Evolutionary conservation across 106 monocot genomes (phyloP), one percentile per base, ranked within the genome.

Genomic region (Allium fistulosum): DNA sequence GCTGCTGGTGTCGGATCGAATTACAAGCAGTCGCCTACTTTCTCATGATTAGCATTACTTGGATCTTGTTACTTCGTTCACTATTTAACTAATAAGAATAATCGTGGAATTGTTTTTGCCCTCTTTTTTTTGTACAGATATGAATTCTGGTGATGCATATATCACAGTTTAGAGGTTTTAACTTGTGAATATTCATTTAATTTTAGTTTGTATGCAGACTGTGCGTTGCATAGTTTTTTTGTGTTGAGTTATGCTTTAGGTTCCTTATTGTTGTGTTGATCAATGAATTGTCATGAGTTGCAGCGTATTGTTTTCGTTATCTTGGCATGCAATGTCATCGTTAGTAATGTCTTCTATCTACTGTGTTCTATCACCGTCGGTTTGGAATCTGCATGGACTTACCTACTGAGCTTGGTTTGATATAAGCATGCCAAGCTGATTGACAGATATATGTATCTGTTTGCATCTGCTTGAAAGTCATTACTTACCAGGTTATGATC

Each of bases 21-120:
- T 75, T 87, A 74, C 71, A 86, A 87, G 68, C 82, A 83, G 22
- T 73, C 71, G 4, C 75, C 88, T 83, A 72, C 73, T 78, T 62
- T 73, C 79, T 22, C 71, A 16, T 15, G 57, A 56, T 49, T 69
- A 69, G 46, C 7, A 53, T 13, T 26, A 6, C 6, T 52, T 53
- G 67, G 13, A 17, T 48, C 17, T 17, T 50, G 65, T 50, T 50
- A 22, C 51, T 45, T 46, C 49, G 22, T 49, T 37, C 26, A 9
- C 52, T 66, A 12, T 9, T 17, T 26, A 45, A 52, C 51, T 22
- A 52, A 66, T 51, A 53, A 69, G 15, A 45, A 17, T 37, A 56
- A 69, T 65, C n/a, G 46, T 46, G 57, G 68, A 46, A 57, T 37
- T 37, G 37, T 37, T 37, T 37, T 37, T 37, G 1, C 37, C 5